A percentile compares a stretch with the other conserved stretches of the same genome.
These are phyloP conservation scores for Cyclotella distinguenda DNA, from an alignment of 108 stramenopile species.

Conservation along the genomic window DNA sequence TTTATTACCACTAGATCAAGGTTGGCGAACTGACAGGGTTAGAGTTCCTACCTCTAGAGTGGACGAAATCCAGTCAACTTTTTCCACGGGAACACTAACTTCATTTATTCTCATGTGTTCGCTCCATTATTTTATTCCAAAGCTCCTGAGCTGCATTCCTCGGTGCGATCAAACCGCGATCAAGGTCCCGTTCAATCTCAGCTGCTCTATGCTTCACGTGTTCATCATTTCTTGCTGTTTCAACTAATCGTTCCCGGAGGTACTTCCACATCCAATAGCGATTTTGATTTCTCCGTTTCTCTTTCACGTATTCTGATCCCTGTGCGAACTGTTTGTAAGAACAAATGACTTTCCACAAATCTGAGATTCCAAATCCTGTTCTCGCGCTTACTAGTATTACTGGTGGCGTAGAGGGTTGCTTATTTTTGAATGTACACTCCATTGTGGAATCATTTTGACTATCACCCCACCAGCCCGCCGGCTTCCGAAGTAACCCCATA, in stretches of 20 bases:
- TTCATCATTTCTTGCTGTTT: constrained; percentile 34
- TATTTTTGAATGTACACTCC: constrained; percentile 1
- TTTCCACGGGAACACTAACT: not conserved
- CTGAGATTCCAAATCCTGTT: constrained; percentile 54
- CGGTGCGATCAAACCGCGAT: constrained; percentile 52
- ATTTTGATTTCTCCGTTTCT: constrained; percentile 54
- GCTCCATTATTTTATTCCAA: constrained; percentile 8
- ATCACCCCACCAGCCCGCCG: constrained; percentile 44
- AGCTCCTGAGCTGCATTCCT: constrained; percentile 60
- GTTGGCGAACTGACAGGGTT: too few species aligned
- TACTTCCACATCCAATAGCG: constrained; percentile 80
- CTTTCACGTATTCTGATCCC: constrained; percentile 47
- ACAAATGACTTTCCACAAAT: constrained; percentile 59
- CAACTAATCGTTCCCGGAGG: constrained; percentile 3
- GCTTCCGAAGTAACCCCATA: constrained; percentile 50
- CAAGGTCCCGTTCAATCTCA: constrained; percentile 37
- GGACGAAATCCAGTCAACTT: too few species aligned
- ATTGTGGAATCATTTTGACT: not conserved
- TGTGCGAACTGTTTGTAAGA: constrained; percentile 39
- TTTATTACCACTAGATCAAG: not conserved
- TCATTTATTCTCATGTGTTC: not conserved
- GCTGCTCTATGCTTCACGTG: constrained; percentile 27
- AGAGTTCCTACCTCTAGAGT: too few species aligned
- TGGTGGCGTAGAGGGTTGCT: constrained; percentile 44
- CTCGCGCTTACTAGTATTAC: constrained; percentile 68